phyloP scores from a whole-genome alignment of 2,329 filamentous ascomycete genomes.

The Colletotrichum salicis region DNA sequence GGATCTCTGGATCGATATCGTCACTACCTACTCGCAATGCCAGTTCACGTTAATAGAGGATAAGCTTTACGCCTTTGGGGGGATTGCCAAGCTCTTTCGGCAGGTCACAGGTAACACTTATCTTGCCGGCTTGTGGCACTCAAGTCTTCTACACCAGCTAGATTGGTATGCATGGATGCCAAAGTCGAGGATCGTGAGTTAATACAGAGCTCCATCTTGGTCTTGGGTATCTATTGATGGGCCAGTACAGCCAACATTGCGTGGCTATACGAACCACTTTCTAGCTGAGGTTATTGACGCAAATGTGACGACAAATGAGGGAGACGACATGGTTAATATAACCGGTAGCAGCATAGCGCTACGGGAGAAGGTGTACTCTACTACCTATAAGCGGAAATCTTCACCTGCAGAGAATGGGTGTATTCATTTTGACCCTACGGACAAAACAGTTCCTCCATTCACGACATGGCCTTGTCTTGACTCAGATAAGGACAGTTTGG shows the following conservation, averaged over 20 bases:
- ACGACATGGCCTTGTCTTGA: not conserved
- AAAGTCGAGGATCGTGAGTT: not conserved
- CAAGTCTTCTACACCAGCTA: not conserved
- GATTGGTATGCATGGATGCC: slow-evolving; percentile 41
- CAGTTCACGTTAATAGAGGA: not conserved
- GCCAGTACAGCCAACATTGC: not conserved
- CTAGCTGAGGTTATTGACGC: not conserved
- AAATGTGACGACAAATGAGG: not conserved
- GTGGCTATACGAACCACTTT: not conserved
- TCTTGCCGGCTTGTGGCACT: slow-evolving; percentile 20
- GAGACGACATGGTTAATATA: not conserved
- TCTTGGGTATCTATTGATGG: not conserved
- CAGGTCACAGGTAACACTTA: slow-evolving; percentile 9
- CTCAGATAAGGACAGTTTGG: not conserved
- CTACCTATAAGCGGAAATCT: not conserved
- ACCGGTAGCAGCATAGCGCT: not conserved
- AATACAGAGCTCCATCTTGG: not conserved
- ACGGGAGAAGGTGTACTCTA: not conserved
- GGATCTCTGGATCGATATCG: not conserved
- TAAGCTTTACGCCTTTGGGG: slow-evolving; percentile 3
- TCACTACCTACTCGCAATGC: not conserved
- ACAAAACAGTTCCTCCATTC: not conserved
- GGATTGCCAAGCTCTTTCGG: slow-evolving; percentile 2
- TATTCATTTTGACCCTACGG: not conserved
- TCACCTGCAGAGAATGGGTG: not conserved